A percentile compares a stretch with the other conserved stretches of the same genome.
Evolutionary conservation across 1,284 basidiomycete species (phyloP).

Genomic region (Sanghuangporus baumii): DNA sequence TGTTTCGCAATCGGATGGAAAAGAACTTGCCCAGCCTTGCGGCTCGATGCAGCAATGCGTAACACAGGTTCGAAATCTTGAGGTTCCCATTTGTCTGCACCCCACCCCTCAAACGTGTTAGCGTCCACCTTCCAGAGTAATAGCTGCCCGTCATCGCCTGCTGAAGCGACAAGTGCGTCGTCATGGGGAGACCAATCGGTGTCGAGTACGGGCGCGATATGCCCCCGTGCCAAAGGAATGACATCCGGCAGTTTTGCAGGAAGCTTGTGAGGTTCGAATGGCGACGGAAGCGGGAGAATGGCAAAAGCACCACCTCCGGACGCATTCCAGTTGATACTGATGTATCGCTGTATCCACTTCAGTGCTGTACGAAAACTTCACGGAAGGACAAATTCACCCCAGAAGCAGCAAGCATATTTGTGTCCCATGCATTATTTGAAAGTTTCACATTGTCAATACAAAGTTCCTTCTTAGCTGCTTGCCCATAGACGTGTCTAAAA

Average conservation of each 20-base stretch:
- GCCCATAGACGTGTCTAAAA: slow-evolving; percentile 86
- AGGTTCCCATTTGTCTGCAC: slow-evolving; percentile 75
- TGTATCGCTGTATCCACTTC: slow-evolving; percentile 54
- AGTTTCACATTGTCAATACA: slow-evolving; percentile 89
- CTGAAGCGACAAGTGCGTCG: slow-evolving; percentile 86
- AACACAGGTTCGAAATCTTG: slow-evolving; percentile 80
- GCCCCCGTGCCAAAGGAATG: slow-evolving; percentile 86
- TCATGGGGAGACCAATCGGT: slow-evolving; percentile 97
- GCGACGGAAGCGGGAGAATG: slow-evolving; percentile 80
- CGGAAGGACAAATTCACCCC: slow-evolving; percentile 43
- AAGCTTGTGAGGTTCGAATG: slow-evolving; percentile 54
- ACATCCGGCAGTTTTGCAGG: slow-evolving; percentile 87
- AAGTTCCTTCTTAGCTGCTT: slow-evolving; percentile 78
- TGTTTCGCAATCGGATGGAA: slow-evolving; percentile 92
- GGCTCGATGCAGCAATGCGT: slow-evolving; percentile 66
- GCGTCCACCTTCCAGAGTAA: slow-evolving; percentile 85
- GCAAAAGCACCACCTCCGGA: slow-evolving; percentile 96
- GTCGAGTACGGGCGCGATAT: slow-evolving; percentile 86
- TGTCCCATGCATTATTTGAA: slow-evolving; percentile 91
- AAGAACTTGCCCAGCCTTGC: slow-evolving; percentile 91
- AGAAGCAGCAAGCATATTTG: slow-evolving; percentile 88
- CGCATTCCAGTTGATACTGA: slow-evolving; percentile 93
- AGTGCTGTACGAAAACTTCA: slow-evolving; percentile 5
- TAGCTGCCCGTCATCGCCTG: slow-evolving; percentile 90
- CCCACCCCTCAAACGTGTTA: slow-evolving; percentile 79